A percentile compares a stretch with the other conserved stretches of the same genome.
phyloP scores from a whole-genome alignment of 164 flowering plant species.

The Magnolia changhungtana region DNA sequence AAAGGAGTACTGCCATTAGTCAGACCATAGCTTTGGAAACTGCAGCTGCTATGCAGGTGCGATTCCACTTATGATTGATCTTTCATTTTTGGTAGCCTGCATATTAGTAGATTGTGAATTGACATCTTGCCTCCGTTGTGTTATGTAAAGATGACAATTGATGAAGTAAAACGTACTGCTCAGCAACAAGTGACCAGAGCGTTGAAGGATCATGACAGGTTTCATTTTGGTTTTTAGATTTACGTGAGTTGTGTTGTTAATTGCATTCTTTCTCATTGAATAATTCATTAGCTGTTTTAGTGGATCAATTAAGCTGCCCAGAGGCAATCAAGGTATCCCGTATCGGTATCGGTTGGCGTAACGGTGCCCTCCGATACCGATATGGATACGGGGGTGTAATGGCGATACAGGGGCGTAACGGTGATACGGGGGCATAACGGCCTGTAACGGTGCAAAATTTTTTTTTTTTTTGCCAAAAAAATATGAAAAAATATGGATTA shows the following conservation, averaged over 20 bases:
- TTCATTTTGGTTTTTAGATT: neutral
- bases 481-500: no score
- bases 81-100: neutral
- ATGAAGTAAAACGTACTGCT: slow-evolving; percentile 91
- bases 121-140: neutral
- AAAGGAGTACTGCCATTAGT: slow-evolving; percentile 72
- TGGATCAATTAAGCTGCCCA: no score
- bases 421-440: no score
- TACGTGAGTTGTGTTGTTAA: neutral
- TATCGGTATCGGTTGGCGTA: no score
- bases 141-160: slow-evolving; percentile 72
- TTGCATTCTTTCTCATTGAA: neutral
- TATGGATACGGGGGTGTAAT: no score
- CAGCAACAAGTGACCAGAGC: slow-evolving; percentile 87
- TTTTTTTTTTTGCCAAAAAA: no score
- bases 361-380: no score
- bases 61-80: neutral
- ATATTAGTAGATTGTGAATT: neutral
- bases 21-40: slow-evolving; percentile 90
- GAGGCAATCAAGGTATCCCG: no score
- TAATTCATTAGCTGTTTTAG: no score
- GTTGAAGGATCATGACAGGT: slow-evolving; percentile 85
- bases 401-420: no score
- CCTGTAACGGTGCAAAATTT: no score
- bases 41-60: slow-evolving; percentile 97